Evolutionary conservation across 1,284 basidiomycete species (phyloP), one percentile per base, ranked within the genome.

Genomic region (Rhodotorula sp.): DNA sequence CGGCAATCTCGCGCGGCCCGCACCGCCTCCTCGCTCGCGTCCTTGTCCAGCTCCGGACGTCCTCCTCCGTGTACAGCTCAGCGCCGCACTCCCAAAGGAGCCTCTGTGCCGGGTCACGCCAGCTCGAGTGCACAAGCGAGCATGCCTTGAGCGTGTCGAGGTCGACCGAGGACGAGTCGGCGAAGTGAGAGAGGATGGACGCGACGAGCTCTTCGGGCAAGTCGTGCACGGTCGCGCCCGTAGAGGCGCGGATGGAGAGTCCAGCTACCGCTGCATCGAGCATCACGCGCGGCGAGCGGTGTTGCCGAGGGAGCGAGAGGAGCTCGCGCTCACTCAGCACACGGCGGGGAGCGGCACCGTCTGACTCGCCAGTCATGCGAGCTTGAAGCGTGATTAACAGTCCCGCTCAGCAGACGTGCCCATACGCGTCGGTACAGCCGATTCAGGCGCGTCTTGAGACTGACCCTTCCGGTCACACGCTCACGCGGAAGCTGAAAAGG

Each of bases 191-290:
- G 45, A 68, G 44, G 64, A 68, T 50, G 2, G 53, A 34, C 55
- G 25, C 21, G 19, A 72, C 19, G n/a, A 72, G 55, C 60, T 72
- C 70, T 4, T 60, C 56, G 8, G 70, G 70, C 7, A 72, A 55
- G 3, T 25, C 14, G 25, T 57, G 42, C 19, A 67, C 23, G 0
- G 23, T 16, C 4, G 25, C 12, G 27, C 34, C 34, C 34, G 34
- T 5, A 34, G 3, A 34, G 34, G 34, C 34, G 34, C 34, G 2
- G 34, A 34, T 34, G 27, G 27, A 8, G 27, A 2, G 5, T 19
- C 14, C 17, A 23, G 17, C 17, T 13, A 34, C 34, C 34, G 34
- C 34, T 17, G 27, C 54, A 55, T 17, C n/a, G 27, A 19, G 27
- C 27, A 19, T 19, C 2, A 1, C 34, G 3, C 21, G 54, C 1